phyloP scores from a whole-genome alignment of 2,329 filamentous ascomycete species.

The Ascocoryne sarcoides region DNA sequence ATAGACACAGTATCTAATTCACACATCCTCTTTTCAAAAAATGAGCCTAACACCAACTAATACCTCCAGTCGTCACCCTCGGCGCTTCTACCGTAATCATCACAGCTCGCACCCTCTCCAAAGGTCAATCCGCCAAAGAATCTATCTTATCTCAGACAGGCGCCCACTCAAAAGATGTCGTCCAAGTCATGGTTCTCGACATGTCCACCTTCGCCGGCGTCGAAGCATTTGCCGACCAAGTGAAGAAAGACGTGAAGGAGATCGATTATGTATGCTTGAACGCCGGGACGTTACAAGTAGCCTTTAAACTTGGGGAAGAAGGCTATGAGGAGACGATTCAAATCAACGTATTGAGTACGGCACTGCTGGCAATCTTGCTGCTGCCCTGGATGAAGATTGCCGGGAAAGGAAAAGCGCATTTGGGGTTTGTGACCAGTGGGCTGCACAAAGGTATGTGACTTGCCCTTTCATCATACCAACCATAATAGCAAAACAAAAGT shows the following conservation, averaged over 20 bases:
- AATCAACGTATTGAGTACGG: constrained; percentile 49
- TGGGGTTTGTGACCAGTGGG: constrained; percentile 21
- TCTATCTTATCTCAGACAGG: constrained; percentile 27
- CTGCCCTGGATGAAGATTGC: constrained; percentile 37
- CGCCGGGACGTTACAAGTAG: constrained; percentile 20
- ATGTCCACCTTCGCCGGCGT: constrained; percentile 20
- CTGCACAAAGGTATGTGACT: constrained; percentile 7
- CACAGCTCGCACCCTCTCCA: constrained; percentile 30
- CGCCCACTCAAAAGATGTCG: constrained; percentile 12
- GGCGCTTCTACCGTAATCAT: constrained; percentile 34
- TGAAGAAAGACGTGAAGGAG: constrained; percentile 17
- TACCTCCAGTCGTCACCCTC: constrained; percentile 33
- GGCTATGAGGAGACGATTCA: constrained; percentile 46
- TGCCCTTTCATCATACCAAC: not conserved
- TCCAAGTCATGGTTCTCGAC: constrained; percentile 20
- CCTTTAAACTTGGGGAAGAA: constrained; percentile 22
- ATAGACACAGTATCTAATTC: too few relatives aligned
- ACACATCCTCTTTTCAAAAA: too few relatives aligned
- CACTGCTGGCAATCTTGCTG: constrained; percentile 43
- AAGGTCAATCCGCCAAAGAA: constrained; percentile 31
- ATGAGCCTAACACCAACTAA: too few relatives aligned
- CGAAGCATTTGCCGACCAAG: constrained; percentile 18
- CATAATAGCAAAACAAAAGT: too few relatives aligned
- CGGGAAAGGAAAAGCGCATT: constrained; percentile 22
- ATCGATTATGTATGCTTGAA: constrained; percentile 27